A percentile compares a stretch with the other conserved stretches of the same genome.
phyloP scores from a whole-genome alignment of 768 basidiomycete genomes.

The Arthromyces matolae region DNA sequence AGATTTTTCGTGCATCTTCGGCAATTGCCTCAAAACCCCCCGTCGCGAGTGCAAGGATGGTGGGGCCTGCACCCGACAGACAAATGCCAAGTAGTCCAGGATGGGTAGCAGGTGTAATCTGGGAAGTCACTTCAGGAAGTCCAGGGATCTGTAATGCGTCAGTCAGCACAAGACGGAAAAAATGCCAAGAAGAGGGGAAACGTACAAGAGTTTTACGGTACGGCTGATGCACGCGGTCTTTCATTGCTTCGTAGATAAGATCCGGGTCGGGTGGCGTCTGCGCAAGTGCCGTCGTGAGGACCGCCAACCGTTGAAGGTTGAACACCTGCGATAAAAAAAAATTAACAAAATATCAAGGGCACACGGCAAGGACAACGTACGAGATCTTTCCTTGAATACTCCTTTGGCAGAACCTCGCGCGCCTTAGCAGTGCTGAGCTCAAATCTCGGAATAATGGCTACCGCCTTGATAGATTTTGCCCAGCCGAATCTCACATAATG shows the following conservation, averaged over 20 bases:
- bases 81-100: constrained; percentile 97
- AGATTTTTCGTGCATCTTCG: constrained; percentile 72
- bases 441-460: constrained; percentile 93
- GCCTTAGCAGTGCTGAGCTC: constrained; percentile 96
- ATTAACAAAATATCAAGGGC: constrained; percentile 1
- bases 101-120: constrained; percentile 84
- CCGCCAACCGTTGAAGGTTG: constrained; percentile 94
- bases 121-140: constrained; percentile 85
- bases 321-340: constrained; percentile 65
- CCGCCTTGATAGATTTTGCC: constrained; percentile 79
- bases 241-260: constrained; percentile 99
- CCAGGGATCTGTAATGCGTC: constrained; percentile 78
- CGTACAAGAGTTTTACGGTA: constrained; percentile 84
- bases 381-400: constrained; percentile 87
- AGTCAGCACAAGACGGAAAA: background rate
- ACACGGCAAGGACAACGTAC: constrained; percentile 42
- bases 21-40: constrained; percentile 82
- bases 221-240: constrained; percentile 96
- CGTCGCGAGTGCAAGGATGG: constrained; percentile 93
- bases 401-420: constrained; percentile 77
- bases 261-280: constrained; percentile 90
- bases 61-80: constrained; percentile 96
- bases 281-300: constrained; percentile 90
- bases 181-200: constrained; percentile 4
- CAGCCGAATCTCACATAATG: constrained; percentile 91